Base-by-base conservation (phyloP, 306 rosid species). In the Glycine latifolia region DNA sequence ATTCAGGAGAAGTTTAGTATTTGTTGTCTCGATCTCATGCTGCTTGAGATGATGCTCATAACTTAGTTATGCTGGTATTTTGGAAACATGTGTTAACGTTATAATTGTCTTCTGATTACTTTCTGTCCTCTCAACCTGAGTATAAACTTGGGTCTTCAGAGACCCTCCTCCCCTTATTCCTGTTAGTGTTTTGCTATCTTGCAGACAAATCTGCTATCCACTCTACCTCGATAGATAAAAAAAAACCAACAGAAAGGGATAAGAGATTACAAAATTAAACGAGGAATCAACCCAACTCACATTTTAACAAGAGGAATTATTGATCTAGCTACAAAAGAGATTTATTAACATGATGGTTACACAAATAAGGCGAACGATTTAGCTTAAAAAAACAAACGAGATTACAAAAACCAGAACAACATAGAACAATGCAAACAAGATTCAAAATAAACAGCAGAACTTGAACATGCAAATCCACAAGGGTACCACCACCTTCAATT, bases 261-360 rank as follows among this genome's bases (percentile, higher is more conserved):
- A 17, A 6, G 16, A 54, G 12, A 4, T 7, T 17, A 44, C 41
- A 58, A 39, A 63, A 50, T 39, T 55, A 67, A 26, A 50, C 14
- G 12, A 52, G 67, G 54, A 55, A 74, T 65, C 66, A 54, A 46
- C 10, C 31, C 73, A 80, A 16, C 14, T 46, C 68, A 72, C 17
- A 56, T 78, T 49, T 73, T 33, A 5, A 62, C 1, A 53, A 33
- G 65, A 50, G 50, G 52, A 73, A 35, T 60, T 31, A 67, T 8
- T 20, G 35, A 68, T 60, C 15, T 58, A 61, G 80, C 50, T 81
- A 44, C 81, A 73, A 61, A 52, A 73, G 49, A 78, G 69, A 55
- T 78, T 87, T 69, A 69, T 67, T 75, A 68, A 63, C 56, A 87
- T 54, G 53, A 76, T 77, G 81, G 67, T 53, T 80, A 77, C 83